These are phyloP conservation scores for Phialophora chinensis DNA, from an alignment of 2,329 filamentous ascomycete species.

Conservation along the genomic window DNA sequence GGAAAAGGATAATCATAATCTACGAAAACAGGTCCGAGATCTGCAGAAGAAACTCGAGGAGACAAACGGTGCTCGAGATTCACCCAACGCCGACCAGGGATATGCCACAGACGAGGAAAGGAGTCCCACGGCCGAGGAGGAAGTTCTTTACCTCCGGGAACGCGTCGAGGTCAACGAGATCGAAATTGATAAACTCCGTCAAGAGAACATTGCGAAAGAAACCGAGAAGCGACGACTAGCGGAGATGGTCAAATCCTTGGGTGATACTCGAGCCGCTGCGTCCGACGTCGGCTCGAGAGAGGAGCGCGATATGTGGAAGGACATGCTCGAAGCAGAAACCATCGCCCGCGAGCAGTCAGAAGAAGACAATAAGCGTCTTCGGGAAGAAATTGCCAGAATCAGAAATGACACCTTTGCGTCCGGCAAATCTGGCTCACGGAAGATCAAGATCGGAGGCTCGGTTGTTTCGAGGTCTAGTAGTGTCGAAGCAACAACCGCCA, in stretches of 20 bases:
- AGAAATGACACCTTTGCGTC: slow-evolving; percentile 50
- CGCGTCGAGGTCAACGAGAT: slow-evolving; percentile 82
- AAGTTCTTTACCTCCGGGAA: slow-evolving; percentile 83
- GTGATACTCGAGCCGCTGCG: slow-evolving; percentile 57
- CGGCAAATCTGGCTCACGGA: slow-evolving; percentile 44
- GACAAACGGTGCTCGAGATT: slow-evolving; percentile 48
- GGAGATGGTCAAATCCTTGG: slow-evolving; percentile 74
- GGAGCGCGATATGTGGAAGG: slow-evolving; percentile 84
- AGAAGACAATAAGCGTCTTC: slow-evolving; percentile 81
- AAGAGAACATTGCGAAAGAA: slow-evolving; percentile 78
- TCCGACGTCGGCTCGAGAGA: slow-evolving; percentile 57
- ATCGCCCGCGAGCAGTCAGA: slow-evolving; percentile 87
- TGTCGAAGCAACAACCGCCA: slow-evolving; percentile 55
- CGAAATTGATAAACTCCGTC: slow-evolving; percentile 80
- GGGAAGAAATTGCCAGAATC: slow-evolving; percentile 81
- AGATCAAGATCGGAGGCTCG: slow-evolving; percentile 45
- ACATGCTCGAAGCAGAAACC: slow-evolving; percentile 89
- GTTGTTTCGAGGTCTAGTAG: slow-evolving; percentile 49
- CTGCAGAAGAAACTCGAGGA: slow-evolving; percentile 78
- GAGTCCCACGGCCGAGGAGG: slow-evolving; percentile 70
- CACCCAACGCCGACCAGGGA: slow-evolving; percentile 52
- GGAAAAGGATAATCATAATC: slow-evolving; percentile 85
- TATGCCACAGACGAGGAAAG: slow-evolving; percentile 63
- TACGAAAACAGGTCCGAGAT: slow-evolving; percentile 82
- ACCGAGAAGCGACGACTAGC: slow-evolving; percentile 85